Evolutionary conservation across 768 basidiomycete genomes (phyloP).

Genomic region (Coprinopsis strossmayeri): DNA sequence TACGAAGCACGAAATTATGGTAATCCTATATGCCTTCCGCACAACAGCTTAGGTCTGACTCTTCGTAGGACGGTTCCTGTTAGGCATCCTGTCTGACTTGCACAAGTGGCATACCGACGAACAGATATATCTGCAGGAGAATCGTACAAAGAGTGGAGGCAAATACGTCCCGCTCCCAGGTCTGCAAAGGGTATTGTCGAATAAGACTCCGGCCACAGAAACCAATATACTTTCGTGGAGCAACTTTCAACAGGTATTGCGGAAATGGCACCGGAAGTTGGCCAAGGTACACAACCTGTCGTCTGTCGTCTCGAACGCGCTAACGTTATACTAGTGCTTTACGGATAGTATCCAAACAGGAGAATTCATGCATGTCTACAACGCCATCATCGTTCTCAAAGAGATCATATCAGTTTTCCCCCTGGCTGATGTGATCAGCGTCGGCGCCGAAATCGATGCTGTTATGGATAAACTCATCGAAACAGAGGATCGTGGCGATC

Average conservation of each 20-base stretch:
- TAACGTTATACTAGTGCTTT: conserved; percentile 48
- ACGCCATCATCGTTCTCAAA: conserved; percentile 89
- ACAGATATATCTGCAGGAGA: conserved; percentile 62
- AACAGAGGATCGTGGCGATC: conserved; percentile 75
- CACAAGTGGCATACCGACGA: conserved; percentile 79
- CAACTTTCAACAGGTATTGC: conserved; percentile 60
- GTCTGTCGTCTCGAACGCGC: not conserved
- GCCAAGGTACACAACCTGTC: conserved; percentile 40
- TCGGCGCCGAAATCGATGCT: conserved; percentile 48
- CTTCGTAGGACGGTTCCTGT: conserved; percentile 73
- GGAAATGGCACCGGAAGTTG: conserved; percentile 84
- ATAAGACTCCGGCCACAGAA: conserved; percentile 30
- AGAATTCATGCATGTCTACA: conserved; percentile 97
- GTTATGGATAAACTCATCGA: conserved; percentile 64
- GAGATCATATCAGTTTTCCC: conserved; percentile 91
- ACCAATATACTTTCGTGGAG: conserved; percentile 61
- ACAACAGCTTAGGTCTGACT: conserved; percentile 6
- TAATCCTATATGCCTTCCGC: conserved; percentile 18
- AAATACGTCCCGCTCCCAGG: conserved; percentile 62
- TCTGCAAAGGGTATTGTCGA: conserved; percentile 47
- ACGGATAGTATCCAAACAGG: conserved; percentile 75
- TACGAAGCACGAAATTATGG: conserved; percentile 95
- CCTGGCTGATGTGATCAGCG: conserved; percentile 48
- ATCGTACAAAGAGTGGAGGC: conserved; percentile 57
- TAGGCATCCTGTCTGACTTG: conserved; percentile 71